Conservation (phyloP, 805 yeast genomes). For the Kockiozyma suomiensis region DNA sequence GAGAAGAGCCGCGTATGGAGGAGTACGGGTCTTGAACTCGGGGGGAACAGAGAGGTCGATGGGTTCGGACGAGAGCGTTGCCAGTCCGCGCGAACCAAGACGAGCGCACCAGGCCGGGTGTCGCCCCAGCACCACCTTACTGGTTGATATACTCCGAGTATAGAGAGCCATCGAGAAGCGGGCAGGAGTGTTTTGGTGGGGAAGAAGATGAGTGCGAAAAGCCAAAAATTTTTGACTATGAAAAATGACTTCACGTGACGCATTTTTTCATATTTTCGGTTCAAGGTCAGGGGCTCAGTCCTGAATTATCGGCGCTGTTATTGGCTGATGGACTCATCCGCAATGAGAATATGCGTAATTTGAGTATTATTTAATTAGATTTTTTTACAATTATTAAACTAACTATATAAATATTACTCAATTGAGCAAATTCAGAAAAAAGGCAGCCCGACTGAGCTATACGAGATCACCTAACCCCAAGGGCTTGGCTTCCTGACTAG, state of each 20-base stretch:
- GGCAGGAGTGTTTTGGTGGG: background rate
- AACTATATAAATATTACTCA: too few relatives aligned
- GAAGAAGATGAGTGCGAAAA: background rate
- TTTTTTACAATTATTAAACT: too few relatives aligned
- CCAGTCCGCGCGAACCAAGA: slow-evolving; percentile 15
- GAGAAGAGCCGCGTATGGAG: slow-evolving; percentile 56
- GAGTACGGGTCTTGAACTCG: slow-evolving; percentile 70
- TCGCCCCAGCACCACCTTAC: background rate
- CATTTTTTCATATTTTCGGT: background rate
- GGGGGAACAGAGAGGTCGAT: slow-evolving; percentile 51
- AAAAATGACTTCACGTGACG: background rate
- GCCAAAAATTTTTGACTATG: background rate
- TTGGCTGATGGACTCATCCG: background rate
- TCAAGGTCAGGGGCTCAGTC: background rate
- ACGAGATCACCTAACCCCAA: too few relatives aligned
- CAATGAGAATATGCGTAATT: too few relatives aligned
- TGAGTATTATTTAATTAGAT: too few relatives aligned
- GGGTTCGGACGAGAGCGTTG: slow-evolving; percentile 19
- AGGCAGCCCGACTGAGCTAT: too few relatives aligned
- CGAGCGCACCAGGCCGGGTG: background rate
- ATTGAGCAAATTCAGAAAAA: too few relatives aligned
- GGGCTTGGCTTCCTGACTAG: too few relatives aligned
- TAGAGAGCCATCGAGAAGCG: background rate
- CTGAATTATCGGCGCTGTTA: background rate
- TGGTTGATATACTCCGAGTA: background rate